Percentiles rank a stretch among this genome's conserved stretches.
These are phyloP conservation scores for Sergeia podlipaevii DNA, from an alignment of 208 protist species.

Conservation along the genomic window DNA sequence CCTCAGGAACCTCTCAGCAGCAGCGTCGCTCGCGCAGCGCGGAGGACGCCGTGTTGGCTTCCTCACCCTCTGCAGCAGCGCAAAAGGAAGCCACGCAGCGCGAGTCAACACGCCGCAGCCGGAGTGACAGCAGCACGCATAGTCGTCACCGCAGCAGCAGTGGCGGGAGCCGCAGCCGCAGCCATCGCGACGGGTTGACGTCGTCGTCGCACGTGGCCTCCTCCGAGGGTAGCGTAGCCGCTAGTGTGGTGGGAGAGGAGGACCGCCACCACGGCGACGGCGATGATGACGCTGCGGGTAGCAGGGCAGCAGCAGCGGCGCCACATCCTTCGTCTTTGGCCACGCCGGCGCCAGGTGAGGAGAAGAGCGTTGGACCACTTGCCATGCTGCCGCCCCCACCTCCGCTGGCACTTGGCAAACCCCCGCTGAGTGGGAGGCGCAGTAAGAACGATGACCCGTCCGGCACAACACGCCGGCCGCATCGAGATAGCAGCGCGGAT, in stretches of 20 bases:
- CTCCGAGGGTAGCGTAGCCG: neutral
- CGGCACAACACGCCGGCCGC: too few species aligned
- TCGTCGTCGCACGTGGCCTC: neutral
- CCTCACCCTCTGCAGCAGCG: constrained; percentile 9
- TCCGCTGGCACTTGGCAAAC: too few species aligned
- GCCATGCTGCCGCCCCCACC: too few species aligned
- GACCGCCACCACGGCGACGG: neutral
- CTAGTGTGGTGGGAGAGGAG: neutral
- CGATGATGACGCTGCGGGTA: neutral
- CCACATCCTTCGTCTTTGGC: neutral
- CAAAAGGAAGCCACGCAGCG: neutral
- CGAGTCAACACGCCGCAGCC: neutral
- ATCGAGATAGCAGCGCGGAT: too few species aligned
- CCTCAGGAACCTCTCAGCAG: neutral
- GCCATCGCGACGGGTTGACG: constrained; percentile 10
- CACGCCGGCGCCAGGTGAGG: neutral
- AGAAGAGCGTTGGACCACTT: too few species aligned
- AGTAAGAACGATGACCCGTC: too few species aligned
- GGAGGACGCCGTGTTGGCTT: constrained; percentile 14
- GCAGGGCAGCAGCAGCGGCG: neutral
- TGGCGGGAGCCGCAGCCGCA: neutral
- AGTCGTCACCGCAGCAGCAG: constrained; percentile 12
- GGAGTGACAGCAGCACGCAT: constrained; percentile 5
- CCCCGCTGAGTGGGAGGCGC: too few species aligned
- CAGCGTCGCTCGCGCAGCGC: constrained; percentile 4